These are phyloP conservation scores for Fusarium caatingaense DNA, from an alignment of 2,329 filamentous ascomycete genomes.

Conservation along the genomic window DNA sequence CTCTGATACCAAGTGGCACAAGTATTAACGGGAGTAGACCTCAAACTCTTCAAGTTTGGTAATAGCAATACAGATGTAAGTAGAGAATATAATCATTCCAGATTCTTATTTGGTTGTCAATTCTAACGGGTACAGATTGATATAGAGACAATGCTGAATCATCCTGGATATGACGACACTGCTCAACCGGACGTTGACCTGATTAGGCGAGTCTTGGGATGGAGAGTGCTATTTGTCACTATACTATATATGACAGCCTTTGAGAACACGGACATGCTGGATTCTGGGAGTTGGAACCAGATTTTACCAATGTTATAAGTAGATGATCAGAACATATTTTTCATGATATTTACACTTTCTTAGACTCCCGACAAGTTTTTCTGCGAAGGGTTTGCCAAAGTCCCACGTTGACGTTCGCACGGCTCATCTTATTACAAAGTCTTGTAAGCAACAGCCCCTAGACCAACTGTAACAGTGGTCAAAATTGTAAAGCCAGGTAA, in stretches of 20 bases:
- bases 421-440: neutral
- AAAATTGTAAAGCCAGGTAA: neutral
- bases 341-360: too few relatives aligned
- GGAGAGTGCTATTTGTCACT: neutral
- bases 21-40: too few relatives aligned
- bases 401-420: fast-evolving
- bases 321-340: too few relatives aligned
- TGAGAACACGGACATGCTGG: neutral
- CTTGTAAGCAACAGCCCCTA: neutral
- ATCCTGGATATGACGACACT: fast-evolving
- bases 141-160: fast-evolving
- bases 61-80: too few relatives aligned
- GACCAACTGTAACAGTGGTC: neutral
- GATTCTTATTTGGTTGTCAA: too few relatives aligned
- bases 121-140: too few relatives aligned
- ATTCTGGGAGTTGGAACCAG: neutral
- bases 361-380: too few relatives aligned
- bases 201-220: neutral
- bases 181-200: fast-evolving
- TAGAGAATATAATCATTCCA: too few relatives aligned
- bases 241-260: neutral
- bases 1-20: too few relatives aligned
- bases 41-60: too few relatives aligned
- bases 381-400: too few relatives aligned
- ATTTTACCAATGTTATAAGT: neutral